Base-by-base conservation (phyloP, 768 basidiomycete genomes). In the Auriscalpium orientale region DNA sequence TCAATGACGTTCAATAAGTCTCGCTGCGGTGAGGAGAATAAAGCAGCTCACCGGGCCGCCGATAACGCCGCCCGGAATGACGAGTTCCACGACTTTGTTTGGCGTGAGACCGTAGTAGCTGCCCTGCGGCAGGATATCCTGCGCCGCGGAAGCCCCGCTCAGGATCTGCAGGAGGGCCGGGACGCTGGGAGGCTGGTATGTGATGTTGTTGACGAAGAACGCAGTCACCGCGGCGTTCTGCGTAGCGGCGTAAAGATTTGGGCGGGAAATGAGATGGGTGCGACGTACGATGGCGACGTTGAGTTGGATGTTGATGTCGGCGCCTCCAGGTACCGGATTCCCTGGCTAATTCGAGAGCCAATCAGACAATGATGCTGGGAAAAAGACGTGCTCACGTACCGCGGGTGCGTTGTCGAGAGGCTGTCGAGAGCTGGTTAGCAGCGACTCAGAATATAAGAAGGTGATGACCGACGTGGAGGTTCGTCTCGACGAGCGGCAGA, bases 141-240 rank as follows among this genome's bases (percentile, higher is more conserved):
- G 62, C 0, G 82, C 73, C 16, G 71, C 69, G 38, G 67, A 68
- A 8, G 76, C 76, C 0, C 83, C 83, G 49, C 77, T 82, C 37
- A 85, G 62, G 38, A 84, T 79, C 59, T 85, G 83, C 15, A 83
- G 73, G 11, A 85, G 72, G 15, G 82, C 76, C 0, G 83, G 82
- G 0, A 76, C 67, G 0, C 71, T 69, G 0, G 82, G 81, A 2
- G 72, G 64, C 2, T 62, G 47, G 62, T 68, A 81, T 35, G 66
- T 61, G 48, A 61, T 58, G n/a, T 62, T 65, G 54, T 78, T 78
- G 47, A 76, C 60, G 58, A 56, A 64, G 71, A 76, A 6, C 62
- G 46, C n/a, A n/a, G n/a, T n/a, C n/a, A n/a, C n/a, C n/a, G n/a
- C n/a, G n/a, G n/a, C n/a, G n/a, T n/a, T n/a, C n/a, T 8, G 21